These are phyloP conservation scores for Thalia dealbata DNA, from an alignment of 176 grass and related monocot species.

Conservation along the genomic window DNA sequence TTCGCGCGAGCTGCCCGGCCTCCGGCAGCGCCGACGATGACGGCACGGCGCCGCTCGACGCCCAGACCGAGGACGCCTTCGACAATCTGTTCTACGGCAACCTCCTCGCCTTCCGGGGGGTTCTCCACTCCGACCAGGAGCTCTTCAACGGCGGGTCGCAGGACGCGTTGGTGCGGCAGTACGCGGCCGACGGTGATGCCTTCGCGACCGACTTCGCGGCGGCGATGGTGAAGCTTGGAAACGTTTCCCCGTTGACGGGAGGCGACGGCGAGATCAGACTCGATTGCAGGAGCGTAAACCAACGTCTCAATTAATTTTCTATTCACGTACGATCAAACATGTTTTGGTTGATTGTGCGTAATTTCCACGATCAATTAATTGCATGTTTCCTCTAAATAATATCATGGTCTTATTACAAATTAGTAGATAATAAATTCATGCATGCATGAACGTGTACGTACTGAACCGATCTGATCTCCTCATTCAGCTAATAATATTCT, in stretches of 20 bases:
- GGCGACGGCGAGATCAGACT: slow-evolving; percentile 46
- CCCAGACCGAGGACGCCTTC: slow-evolving; percentile 28
- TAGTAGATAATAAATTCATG: too few relatives aligned
- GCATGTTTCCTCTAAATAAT: too few relatives aligned
- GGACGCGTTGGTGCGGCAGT: slow-evolving; percentile 30
- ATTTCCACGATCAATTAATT: too few relatives aligned
- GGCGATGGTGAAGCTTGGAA: slow-evolving; percentile 60
- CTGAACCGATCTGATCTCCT: too few relatives aligned
- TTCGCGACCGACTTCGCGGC: slow-evolving; percentile 46
- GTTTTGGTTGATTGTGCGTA: too few relatives aligned
- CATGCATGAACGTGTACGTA: too few relatives aligned
- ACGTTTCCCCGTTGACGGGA: slow-evolving; percentile 49
- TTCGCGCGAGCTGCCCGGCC: slow-evolving; percentile 24
- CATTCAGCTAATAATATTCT: too few relatives aligned
- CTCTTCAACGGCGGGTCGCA: slow-evolving; percentile 40
- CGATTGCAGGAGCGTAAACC: slow-evolving; percentile 69
- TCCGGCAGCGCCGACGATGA: slow-evolving; percentile 33
- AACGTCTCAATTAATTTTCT: background rate
- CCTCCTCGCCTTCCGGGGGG: slow-evolving; percentile 24
- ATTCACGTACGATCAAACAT: too few relatives aligned
- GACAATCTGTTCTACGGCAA: slow-evolving; percentile 64
- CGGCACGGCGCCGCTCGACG: slow-evolving; percentile 48
- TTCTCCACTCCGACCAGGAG: slow-evolving; percentile 72
- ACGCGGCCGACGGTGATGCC: slow-evolving; percentile 23
- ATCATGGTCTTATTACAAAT: too few relatives aligned